Evolutionary conservation across 2,329 filamentous ascomycete genomes (phyloP), one percentile per base, ranked within the genome.

Genomic region (Neonectria neomacrospora): DNA sequence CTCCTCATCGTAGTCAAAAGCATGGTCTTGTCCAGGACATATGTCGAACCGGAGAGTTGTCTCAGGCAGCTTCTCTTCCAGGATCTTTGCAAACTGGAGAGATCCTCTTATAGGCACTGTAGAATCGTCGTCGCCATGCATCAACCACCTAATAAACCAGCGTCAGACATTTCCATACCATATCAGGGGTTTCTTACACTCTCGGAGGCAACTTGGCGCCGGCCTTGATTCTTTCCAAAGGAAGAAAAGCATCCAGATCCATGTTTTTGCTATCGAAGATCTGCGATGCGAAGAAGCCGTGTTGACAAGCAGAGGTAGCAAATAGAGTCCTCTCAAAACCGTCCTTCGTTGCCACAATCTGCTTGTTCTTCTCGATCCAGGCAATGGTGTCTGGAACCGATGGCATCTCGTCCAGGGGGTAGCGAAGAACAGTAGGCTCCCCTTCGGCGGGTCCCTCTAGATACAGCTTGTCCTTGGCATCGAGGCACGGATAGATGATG

Each of bases 401-500:
- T 1, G 61, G 67, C 0, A 73, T 67, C 1, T 67, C 64, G 1
- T 65, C 63, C 0, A 41, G 2, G 0, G 67, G 39, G 18, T 59
- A 55, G 0, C 67, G 62, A 0, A 73, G 5, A 0, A 72, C 51
- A 1, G 54, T 67, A 2, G 68, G 65, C 14, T 68, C 68, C 0
- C 56, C 51, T 0, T 58, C 34, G 0, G 16, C 37, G 0, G 68
- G 63, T 0, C 71, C 71, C 22, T 61, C 6, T 0, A 58, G 9
- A 3, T 61, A 71, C 1, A 70, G 5, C 1, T 32, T 61, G 14
- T 73, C 71, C 14, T 71, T 66, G 4, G 59, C 55, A 16, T 72
- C 73, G 0, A 75, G 4, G 2, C 65, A 18, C 2, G 73, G 74
- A 8, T 75, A 75, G 0, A 67, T 54, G 0, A 69, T 5, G 1